These are phyloP conservation scores for Alternaria sp. DNA, from an alignment of 2,329 filamentous ascomycete species.

Conservation along the genomic window DNA sequence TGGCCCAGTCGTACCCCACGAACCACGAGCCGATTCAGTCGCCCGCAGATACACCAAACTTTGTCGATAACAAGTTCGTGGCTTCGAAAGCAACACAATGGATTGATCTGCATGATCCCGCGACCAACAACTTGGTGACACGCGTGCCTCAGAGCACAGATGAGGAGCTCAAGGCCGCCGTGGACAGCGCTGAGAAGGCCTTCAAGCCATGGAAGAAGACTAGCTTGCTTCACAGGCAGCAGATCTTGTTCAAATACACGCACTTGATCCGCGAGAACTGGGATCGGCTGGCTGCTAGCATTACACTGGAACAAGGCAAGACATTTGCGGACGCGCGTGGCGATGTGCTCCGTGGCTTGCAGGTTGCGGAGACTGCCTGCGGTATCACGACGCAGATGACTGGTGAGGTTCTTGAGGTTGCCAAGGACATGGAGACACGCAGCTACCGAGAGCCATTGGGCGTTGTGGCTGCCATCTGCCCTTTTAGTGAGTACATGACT, in stretches of 20 bases:
- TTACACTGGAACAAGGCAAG: constrained; percentile 88
- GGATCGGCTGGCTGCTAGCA: constrained; percentile 84
- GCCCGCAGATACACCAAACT: constrained; percentile 78
- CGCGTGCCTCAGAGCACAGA: constrained; percentile 83
- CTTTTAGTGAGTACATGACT: constrained; percentile 71
- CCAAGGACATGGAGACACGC: constrained; percentile 89
- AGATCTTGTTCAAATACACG: constrained; percentile 89
- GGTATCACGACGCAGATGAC: constrained; percentile 82
- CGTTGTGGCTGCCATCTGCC: constrained; percentile 83
- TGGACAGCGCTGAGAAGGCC: constrained; percentile 77
- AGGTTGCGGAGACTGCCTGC: constrained; percentile 85
- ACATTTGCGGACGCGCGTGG: constrained; percentile 84
- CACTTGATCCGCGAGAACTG: constrained; percentile 82
- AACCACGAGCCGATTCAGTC: constrained; percentile 74
- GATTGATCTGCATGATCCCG: constrained; percentile 83
- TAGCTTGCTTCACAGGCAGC: constrained; percentile 76
- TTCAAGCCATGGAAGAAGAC: constrained; percentile 77
- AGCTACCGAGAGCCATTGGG: constrained; percentile 83
- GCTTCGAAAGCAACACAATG: constrained; percentile 72
- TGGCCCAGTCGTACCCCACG: constrained; percentile 69
- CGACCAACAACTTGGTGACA: constrained; percentile 85
- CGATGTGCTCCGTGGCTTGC: constrained; percentile 81
- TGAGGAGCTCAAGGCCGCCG: constrained; percentile 76
- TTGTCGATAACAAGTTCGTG: constrained; percentile 81
- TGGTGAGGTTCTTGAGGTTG: constrained; percentile 83